A percentile compares a stretch with the other conserved stretches of the same genome.
Evolutionary conservation across 768 basidiomycete species (phyloP).

Genomic region (Leccinellum luteum): DNA sequence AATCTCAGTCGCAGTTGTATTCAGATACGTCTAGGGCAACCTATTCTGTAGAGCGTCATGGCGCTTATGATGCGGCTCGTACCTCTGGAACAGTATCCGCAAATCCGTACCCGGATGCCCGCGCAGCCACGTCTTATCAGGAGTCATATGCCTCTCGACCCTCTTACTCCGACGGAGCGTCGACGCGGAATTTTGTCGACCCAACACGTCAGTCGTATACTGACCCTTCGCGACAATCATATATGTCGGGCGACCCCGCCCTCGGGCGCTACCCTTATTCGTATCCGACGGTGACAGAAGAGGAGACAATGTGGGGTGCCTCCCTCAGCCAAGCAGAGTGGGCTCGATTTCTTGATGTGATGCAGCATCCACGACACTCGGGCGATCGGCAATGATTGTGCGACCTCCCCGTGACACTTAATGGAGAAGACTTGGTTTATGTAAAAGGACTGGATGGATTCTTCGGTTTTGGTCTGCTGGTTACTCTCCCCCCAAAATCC

Average conservation of each 20-base stretch:
- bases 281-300: conserved; percentile 50
- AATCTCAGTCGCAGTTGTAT: conserved; percentile 26
- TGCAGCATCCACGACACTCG: conserved; percentile 45
- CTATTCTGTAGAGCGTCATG: conserved; percentile 23
- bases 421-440: conserved; percentile 20
- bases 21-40: conserved; percentile 20
- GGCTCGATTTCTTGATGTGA: conserved; percentile 61
- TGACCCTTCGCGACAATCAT: conserved; percentile 28
- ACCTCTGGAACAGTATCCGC: conserved; percentile 14
- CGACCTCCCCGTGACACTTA: conserved; percentile 7
- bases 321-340: conserved; percentile 78
- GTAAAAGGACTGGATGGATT: conserved; percentile 29
- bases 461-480: conserved; percentile 19
- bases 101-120: conserved; percentile 32
- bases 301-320: conserved; percentile 71
- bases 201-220: conserved; percentile 23
- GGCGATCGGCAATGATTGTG: conserved; percentile 26
- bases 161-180: conserved; percentile 24
- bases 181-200: conserved; percentile 25
- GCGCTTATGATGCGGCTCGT: conserved; percentile 23
- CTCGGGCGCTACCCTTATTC: conserved; percentile 30
- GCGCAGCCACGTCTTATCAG: conserved; percentile 19
- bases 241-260: conserved; percentile 22
- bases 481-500: conserved; percentile 2
- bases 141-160: conserved; percentile 25